Evolutionary conservation across 2,329 filamentous ascomycete species (phyloP).

Genomic region (Ilyonectria robusta): DNA sequence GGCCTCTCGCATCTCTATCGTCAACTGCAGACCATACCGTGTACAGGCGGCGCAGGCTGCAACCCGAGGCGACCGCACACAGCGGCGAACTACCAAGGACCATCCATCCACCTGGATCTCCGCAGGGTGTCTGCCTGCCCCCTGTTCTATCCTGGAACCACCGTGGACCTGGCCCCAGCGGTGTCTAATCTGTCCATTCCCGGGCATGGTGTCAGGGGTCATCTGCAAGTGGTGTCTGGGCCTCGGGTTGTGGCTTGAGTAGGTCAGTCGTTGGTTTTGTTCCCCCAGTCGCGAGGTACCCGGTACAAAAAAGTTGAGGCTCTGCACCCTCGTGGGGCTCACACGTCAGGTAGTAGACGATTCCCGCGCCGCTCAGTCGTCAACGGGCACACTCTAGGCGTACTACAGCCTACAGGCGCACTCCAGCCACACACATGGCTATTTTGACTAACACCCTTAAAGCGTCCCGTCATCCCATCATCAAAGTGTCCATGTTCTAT

Average conservation of each 20-base stretch:
- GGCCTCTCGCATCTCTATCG: background rate
- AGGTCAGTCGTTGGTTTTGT: no score
- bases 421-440: background rate
- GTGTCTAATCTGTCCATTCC: background rate
- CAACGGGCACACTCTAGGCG: background rate
- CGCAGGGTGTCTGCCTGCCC: background rate
- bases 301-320: background rate
- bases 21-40: constrained; percentile 1
- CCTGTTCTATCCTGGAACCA: background rate
- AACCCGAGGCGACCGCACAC: background rate
- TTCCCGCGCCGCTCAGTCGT: background rate
- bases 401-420: background rate
- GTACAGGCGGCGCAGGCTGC: background rate
- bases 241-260: no score
- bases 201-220: background rate
- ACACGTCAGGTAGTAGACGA: background rate
- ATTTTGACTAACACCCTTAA: background rate
- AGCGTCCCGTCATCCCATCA: background rate
- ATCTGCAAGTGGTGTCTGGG: background rate
- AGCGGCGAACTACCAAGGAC: background rate
- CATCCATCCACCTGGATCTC: background rate
- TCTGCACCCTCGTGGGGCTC: background rate
- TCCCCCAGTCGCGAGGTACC: constrained; percentile 5
- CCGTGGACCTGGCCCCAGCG: background rate
- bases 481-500: background rate